Evolutionary conservation across 2,329 filamentous ascomycete genomes (phyloP), one percentile per base, ranked within the genome.

Genomic region (Cordyceps cicadae): DNA sequence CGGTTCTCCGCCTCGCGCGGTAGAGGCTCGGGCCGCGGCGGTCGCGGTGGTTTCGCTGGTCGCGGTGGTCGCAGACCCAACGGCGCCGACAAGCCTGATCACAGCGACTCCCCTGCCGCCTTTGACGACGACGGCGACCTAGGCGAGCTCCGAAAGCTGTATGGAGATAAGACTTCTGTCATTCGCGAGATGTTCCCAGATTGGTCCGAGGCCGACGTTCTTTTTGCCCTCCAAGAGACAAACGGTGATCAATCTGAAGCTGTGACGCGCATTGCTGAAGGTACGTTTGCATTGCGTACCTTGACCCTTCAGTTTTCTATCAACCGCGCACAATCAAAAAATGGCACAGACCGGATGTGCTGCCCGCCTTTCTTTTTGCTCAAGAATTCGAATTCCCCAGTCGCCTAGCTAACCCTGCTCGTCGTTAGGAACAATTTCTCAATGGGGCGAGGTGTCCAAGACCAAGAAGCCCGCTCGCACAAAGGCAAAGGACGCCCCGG

Each of bases 171-270:
- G 78, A 84, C 96, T 68, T 81, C 81, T 64, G 86, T 87, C 70
- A 86, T 99, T 73, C 92, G 90, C 78, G 92, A 96, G 75, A 87
- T 97, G 79, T 97, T 96, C 79, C 86, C 90, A 63, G 88, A 92
- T 75, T 97, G 93, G 94, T 93, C 92, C 68, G 90, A 96, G 71
- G 90, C 92, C 74, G 93, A 97, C 74, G 85, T 97, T 65, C 86
- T 97, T 65, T 94, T 94, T 74, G 92, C 92, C 64, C 82, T 99
- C 63, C 86, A 96, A 75, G 94, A 99, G 79, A 88, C 87, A 61
- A 84, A 90, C 69, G 90, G 89, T 69, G 89, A 94, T 75, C 80
- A 91, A 69, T 83, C 88, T 67, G 77, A 84, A 68, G 85, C 89
- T 66, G 88, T 90, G 71, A 86, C 88, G 69, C 86, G 87, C 75